A percentile compares a stretch with the other conserved stretches of the same genome.
phyloP scores from a whole-genome alignment of 1,139 yeast species.

The Suhomyces coccinellae region DNA sequence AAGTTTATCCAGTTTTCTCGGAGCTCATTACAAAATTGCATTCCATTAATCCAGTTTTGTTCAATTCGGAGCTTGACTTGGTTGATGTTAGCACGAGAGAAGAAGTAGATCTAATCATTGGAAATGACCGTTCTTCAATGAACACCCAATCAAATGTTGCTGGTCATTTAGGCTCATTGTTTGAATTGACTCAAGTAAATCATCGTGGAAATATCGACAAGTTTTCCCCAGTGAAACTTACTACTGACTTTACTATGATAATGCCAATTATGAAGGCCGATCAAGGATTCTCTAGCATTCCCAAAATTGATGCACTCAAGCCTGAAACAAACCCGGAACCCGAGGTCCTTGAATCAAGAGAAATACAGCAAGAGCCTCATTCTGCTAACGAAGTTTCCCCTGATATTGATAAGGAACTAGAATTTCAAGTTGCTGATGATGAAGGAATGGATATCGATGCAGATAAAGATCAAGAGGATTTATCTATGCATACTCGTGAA shows the following conservation, averaged over 20 bases:
- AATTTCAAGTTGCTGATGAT: constrained; percentile 9
- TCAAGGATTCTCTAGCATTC: constrained; percentile 17
- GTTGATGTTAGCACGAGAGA: constrained; percentile 28
- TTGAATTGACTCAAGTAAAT: constrained; percentile 32
- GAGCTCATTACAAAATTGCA: constrained; percentile 31
- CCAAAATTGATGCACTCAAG: background rate
- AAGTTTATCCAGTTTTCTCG: constrained; percentile 26
- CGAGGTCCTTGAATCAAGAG: background rate
- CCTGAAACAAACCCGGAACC: background rate
- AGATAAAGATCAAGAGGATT: background rate
- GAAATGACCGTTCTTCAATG: constrained; percentile 28
- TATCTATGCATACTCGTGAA: background rate
- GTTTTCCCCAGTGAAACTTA: constrained; percentile 34
- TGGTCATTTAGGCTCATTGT: constrained; percentile 22
- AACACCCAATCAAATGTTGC: constrained; percentile 15
- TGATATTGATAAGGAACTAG: constrained; percentile 12
- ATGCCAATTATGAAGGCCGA: constrained; percentile 27
- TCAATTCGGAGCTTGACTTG: constrained; percentile 28
- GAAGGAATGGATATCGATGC: background rate
- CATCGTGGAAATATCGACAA: constrained; percentile 18
- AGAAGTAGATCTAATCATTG: constrained; percentile 37
- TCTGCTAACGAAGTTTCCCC: constrained; percentile 6
- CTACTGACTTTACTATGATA: constrained; percentile 42
- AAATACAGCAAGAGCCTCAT: background rate
- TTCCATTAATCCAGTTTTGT: constrained; percentile 31